Evolutionary conservation across 2,329 filamentous ascomycete genomes (phyloP), one percentile per base, ranked within the genome.

Genomic region (Cadophora sp.): DNA sequence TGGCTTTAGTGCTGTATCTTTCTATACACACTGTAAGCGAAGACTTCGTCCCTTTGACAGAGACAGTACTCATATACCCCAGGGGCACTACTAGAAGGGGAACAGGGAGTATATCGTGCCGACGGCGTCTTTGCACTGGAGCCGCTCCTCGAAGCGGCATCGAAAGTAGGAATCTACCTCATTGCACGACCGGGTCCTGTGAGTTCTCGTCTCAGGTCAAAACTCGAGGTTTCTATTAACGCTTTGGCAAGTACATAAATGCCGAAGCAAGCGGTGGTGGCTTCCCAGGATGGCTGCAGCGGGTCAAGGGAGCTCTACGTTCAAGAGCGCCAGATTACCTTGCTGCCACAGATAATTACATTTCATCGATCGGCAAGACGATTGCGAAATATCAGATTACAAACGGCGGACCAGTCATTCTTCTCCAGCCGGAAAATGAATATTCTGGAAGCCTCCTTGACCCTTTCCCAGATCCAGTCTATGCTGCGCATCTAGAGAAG

Each of bases 361-460:
- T 88, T 71, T 78, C 83, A 7, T 82, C 86, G 8, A 83, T 93
- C 51, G 86, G 85, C 26, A 82, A 82, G 24, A 88, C 89, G 12
- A 89, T 95, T 71, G 90, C 91, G 9, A 86, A 88, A 62, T 88
- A 87, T 0, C 92, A 95, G 74, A 94, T 95, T 75, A 94, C 91
- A 1, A 91, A 93, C 56, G 92, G 91, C 0, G 92, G 92, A 0
- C 92, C 69, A 27, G 85, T 95, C 16, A 92, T 95, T 68, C 80
- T 94, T 1, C 85, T 91, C 51, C 92, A 96, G 77, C 89, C 91
- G 0, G 92, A 96, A 77, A 95, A 95, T 70, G 92, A 95, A 77
- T 93, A 94, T 76, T 89, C 85, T 59, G 40, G 40, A 59, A 31
- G 40, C 31, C 56, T 59, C 31, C 56, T 59, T 59, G 40, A 1